Base-by-base conservation (phyloP, 108 stramenopile genomes). In the Conticribra guillardii region DNA sequence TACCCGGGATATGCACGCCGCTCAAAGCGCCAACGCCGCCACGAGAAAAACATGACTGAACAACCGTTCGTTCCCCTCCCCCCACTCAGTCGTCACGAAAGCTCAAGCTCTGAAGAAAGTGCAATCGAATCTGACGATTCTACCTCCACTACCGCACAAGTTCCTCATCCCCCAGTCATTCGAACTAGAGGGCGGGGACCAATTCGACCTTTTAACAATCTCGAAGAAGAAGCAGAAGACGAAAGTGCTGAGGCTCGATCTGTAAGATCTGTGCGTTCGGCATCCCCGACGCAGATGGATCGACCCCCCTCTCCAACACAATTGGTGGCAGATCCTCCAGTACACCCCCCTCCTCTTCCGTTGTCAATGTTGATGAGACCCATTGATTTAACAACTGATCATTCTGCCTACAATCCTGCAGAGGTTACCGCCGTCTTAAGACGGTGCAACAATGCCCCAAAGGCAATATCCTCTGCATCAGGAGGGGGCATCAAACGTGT, bases 401-500 rank as follows among this genome's bases (percentile, higher is more conserved):
- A 94, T 59, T 89, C 88, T 46, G 87, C 89, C 0, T 94, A 92
- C 74, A 94, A 94, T 69, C 86, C 87, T 14, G 84, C 87, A 2
- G 93, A 94, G 78, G 89, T 92, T 23, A 84, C 83, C 26, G 85
- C 87, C 1, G 93, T 94, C 11, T 73, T 87, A 21, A 81, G 82
- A 33, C 84, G 93, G 45, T 94, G 93, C 68, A 87, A 91, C 64
- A 87, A 89, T 80, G 90, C 89, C 27, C 93, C 90, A 14, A 78
- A 85, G 30, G 89, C 90, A 0, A 90, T 94, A 21, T 84, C 89
- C 30, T 71, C 85, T 24, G 83, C 89, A 37, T 77, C 88, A 4
- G 86, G 85, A 19, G 93, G 93, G 5, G 93, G 93, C 0, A 94
- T 94, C 74, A 91, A 90, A 64, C 82, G 93, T 32, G 93, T 94